Conservation (phyloP, 352 stramenopile species). For the Aphanomyces cochlioides region DNA sequence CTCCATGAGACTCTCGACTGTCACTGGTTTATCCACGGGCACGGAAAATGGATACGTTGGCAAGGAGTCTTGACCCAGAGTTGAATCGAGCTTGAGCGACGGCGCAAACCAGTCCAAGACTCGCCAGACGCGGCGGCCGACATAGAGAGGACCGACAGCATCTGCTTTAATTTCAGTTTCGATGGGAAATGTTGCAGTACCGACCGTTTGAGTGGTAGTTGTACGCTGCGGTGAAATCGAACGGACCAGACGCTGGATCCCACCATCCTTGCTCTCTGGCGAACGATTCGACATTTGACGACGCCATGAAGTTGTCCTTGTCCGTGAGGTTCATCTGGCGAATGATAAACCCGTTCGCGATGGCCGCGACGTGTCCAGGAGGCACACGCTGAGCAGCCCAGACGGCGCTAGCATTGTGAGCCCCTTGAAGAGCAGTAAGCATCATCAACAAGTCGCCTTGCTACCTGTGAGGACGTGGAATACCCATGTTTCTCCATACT, state of each 20-base stretch:
- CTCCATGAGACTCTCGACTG: slow-evolving; percentile 67
- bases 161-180: slow-evolving; percentile 55
- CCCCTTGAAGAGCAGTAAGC: slow-evolving; percentile 32
- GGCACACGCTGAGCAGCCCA: slow-evolving; percentile 69
- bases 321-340: slow-evolving; percentile 40
- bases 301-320: slow-evolving; percentile 22
- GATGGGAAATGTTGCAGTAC: slow-evolving; percentile 40
- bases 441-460: slow-evolving; percentile 38
- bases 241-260: slow-evolving; percentile 44
- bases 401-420: slow-evolving; percentile 43
- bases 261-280: slow-evolving; percentile 84
- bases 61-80: slow-evolving; percentile 37
- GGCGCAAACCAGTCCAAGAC: slow-evolving; percentile 77
- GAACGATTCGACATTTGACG: slow-evolving; percentile 40
- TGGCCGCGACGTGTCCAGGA: slow-evolving; percentile 47
- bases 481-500: slow-evolving; percentile 53
- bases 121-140: slow-evolving; percentile 84
- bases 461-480: slow-evolving; percentile 69
- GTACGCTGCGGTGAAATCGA: slow-evolving; percentile 73
- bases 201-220: slow-evolving; percentile 56
- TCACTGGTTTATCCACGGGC: slow-evolving; percentile 59
- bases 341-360: slow-evolving; percentile 80
- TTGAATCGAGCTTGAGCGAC: slow-evolving; percentile 72
- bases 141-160: slow-evolving; percentile 66
- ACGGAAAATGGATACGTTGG: slow-evolving; percentile 86